Evolutionary conservation across 2,329 filamentous ascomycete genomes (phyloP), one percentile per base, ranked within the genome.

Genomic region (Arthroderma sp.): DNA sequence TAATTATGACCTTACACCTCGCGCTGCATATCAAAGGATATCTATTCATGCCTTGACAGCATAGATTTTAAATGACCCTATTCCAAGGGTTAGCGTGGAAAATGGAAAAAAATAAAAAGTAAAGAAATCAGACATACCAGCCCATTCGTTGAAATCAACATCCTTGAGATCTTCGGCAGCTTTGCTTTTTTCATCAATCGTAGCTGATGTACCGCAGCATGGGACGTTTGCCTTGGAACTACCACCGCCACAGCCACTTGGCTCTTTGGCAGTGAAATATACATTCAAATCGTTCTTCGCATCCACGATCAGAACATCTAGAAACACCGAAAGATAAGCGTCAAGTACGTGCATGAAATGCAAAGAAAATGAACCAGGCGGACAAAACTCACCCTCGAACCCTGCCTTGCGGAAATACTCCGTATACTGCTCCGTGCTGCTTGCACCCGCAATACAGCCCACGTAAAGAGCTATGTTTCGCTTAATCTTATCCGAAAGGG

Each of bases 401-500:
- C 74, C 76, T 0, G 70, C 72, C 8, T 67, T 51, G 6, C 50
- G 51, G 29, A 81, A 55, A 55, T 69, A 80, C 5, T 39, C 32
- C 44, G 75, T 64, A 57, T 81, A 81, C 43, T 73, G 66, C 1
- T 31, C 50, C 0, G 75, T 64, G 45, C 61, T 55, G 48, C 73
- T 77, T 1, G 77, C 75, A 0, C 78, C 76, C 1, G 73, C 66
- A 29, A 81, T 65, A 48, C 78, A 81, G 0, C 77, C 77, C 2
- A 78, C 72, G 54, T 79, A 77, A 4, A 80, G 53, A 1, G 69
- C 68, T 27, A 76, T 61, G 50, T 70, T 64, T 1, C 61, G 59
- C 40, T 60, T 65, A n/a, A 81, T 54, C n/a, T 66, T 54, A 5
- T 69, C 54, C 0, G 75, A 61, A 1, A 80, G 59, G 6, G 60